Percentiles rank a stretch among this genome's conserved stretches.
phyloP scores from a whole-genome alignment of 1,139 yeast species.

The Magnusiomyces paraingens region DNA sequence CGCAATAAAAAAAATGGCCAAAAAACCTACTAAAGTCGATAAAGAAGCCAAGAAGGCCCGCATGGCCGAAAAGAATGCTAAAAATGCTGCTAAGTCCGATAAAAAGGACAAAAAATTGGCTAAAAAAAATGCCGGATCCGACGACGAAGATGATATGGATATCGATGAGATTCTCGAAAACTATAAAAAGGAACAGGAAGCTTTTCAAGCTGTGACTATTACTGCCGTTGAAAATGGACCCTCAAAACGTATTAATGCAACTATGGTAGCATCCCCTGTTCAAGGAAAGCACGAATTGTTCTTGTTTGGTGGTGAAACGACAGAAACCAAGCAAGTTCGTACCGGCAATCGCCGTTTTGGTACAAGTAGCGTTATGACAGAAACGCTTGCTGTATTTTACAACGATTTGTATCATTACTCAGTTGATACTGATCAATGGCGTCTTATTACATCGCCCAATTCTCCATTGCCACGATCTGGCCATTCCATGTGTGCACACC shows the following conservation, averaged over 20 bases:
- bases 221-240: slow-evolving; percentile 52
- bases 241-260: slow-evolving; percentile 60
- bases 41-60: slow-evolving; percentile 91
- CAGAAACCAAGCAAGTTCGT: slow-evolving; percentile 24
- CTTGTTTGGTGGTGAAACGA: slow-evolving; percentile 84
- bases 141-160: slow-evolving; percentile 80
- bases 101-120: slow-evolving; percentile 66
- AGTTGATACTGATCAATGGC: slow-evolving; percentile 78
- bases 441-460: slow-evolving; percentile 69
- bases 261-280: slow-evolving; percentile 69
- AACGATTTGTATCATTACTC: slow-evolving; percentile 74
- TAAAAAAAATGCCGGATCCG: slow-evolving; percentile 58
- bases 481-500: slow-evolving; percentile 90
- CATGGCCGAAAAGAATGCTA: slow-evolving; percentile 75
- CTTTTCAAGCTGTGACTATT: slow-evolving; percentile 63
- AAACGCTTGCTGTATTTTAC: slow-evolving; percentile 60
- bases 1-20: slow-evolving; percentile 49
- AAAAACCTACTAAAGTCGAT: slow-evolving; percentile 80
- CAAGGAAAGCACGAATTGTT: slow-evolving; percentile 73
- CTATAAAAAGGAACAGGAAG: slow-evolving; percentile 65
- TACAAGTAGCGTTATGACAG: slow-evolving; percentile 25
- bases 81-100: slow-evolving; percentile 68
- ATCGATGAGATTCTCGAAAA: slow-evolving; percentile 78
- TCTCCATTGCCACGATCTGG: slow-evolving; percentile 91
- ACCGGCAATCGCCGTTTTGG: slow-evolving; percentile 2